A percentile compares a stretch with the other conserved stretches of the same genome.
Evolutionary conservation across 1,139 yeast species (phyloP).

Genomic region (Geotrichum bryndzae): DNA sequence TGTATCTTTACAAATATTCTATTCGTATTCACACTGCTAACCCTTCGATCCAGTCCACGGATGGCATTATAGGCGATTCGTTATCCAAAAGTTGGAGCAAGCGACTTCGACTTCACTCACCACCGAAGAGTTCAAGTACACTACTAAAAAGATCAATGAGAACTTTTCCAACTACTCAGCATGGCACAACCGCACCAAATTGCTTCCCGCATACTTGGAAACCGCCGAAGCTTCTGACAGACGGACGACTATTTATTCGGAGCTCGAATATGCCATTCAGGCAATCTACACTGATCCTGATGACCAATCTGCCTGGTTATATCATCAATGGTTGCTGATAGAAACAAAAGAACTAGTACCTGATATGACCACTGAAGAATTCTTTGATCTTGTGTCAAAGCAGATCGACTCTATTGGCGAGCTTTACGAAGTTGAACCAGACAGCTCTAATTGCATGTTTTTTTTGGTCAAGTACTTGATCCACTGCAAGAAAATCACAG

Average conservation of each 20-base stretch:
- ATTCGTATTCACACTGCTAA: not conserved
- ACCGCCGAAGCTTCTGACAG: slow-evolving; percentile 25
- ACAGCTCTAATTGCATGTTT: slow-evolving; percentile 37
- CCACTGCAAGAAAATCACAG: slow-evolving; percentile 6
- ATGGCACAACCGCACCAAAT: slow-evolving; percentile 83
- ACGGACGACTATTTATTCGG: slow-evolving; percentile 45
- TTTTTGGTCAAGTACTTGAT: slow-evolving; percentile 28
- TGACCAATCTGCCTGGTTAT: slow-evolving; percentile 90
- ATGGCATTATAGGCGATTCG: slow-evolving; percentile 86
- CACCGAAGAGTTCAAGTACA: slow-evolving; percentile 62
- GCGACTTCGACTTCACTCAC: slow-evolving; percentile 30
- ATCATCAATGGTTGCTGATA: slow-evolving; percentile 73
- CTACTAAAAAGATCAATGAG: slow-evolving; percentile 68
- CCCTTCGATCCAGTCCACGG: slow-evolving; percentile 52
- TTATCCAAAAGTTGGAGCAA: slow-evolving; percentile 50
- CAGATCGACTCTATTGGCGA: slow-evolving; percentile 34
- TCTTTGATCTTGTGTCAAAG: slow-evolving; percentile 26
- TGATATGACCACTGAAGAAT: slow-evolving; percentile 24
- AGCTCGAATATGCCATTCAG: slow-evolving; percentile 63
- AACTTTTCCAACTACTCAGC: slow-evolving; percentile 93
- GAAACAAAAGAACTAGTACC: slow-evolving; percentile 43
- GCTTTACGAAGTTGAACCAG: slow-evolving; percentile 37
- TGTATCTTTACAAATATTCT: not conserved
- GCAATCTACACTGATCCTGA: slow-evolving; percentile 92
- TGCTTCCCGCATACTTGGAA: slow-evolving; percentile 50